These are phyloP conservation scores for Trametes hirsuta DNA, from an alignment of 1,284 basidiomycete species.

Conservation along the genomic window DNA sequence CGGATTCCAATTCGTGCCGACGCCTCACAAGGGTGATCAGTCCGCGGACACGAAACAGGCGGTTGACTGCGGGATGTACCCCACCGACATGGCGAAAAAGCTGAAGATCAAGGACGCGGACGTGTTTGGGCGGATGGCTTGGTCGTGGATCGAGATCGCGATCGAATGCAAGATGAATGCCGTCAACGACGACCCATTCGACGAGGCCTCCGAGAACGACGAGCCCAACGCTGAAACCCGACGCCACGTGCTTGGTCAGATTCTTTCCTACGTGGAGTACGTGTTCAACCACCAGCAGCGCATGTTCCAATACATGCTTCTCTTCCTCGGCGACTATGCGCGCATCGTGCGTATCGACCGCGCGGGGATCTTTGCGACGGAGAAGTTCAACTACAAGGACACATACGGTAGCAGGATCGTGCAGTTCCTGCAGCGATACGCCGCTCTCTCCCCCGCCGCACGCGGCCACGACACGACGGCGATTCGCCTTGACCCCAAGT, in stretches of 20 bases:
- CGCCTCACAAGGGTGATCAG: background rate
- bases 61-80: constrained; percentile 9
- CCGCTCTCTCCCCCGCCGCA: background rate
- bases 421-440: constrained; percentile 10
- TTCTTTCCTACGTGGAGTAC: constrained; percentile 10
- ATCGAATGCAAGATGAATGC: constrained; percentile 4
- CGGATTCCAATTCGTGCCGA: background rate
- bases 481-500: background rate
- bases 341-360: constrained; percentile 18
- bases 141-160: background rate
- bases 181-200: background rate
- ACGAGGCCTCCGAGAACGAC: background rate
- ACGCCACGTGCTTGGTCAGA: background rate
- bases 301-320: constrained; percentile 5
- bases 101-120: background rate
- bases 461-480: constrained; percentile 14
- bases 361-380: constrained; percentile 7
- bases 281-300: constrained; percentile 13
- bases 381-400: constrained; percentile 9
- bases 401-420: background rate
- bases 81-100: background rate
- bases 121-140: background rate
- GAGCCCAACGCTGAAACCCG: background rate
- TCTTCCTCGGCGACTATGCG: constrained; percentile 14
- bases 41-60: background rate